Evolutionary conservation across 768 basidiomycete species (phyloP).

Genomic region (Trametes villosa): DNA sequence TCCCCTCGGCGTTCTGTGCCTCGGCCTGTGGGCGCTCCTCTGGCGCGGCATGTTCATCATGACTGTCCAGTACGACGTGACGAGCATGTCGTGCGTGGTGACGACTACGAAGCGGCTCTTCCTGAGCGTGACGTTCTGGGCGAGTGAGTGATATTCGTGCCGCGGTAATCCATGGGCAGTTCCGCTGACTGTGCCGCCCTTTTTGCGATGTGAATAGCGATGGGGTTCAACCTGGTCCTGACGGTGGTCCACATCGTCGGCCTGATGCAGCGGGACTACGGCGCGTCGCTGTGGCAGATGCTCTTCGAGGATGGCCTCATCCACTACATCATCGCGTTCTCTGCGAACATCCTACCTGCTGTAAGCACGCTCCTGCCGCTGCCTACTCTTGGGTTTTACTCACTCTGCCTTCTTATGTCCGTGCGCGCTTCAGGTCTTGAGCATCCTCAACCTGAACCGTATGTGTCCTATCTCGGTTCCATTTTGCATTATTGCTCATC

Average conservation of each 20-base stretch:
- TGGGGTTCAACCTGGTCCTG: slow-evolving; percentile 70
- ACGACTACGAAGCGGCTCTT: slow-evolving; percentile 55
- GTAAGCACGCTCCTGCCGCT: slow-evolving; percentile 40
- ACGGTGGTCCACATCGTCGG: slow-evolving; percentile 58
- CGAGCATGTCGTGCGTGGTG: slow-evolving; percentile 51
- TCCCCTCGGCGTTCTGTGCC: slow-evolving; percentile 55
- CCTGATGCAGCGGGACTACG: slow-evolving; percentile 48
- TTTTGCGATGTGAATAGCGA: slow-evolving; percentile 47
- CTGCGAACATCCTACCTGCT: slow-evolving; percentile 69
- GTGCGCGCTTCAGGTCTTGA: slow-evolving; percentile 56
- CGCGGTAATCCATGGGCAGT: neutral
- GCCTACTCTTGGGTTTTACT: neutral
- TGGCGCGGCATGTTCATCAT: slow-evolving; percentile 76
- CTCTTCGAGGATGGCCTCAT: slow-evolving; percentile 77
- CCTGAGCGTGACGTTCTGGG: slow-evolving; percentile 70
- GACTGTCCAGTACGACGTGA: slow-evolving; percentile 53
- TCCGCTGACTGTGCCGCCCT: neutral
- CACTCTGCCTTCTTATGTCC: neutral
- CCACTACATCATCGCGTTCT: slow-evolving; percentile 68
- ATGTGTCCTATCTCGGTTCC: slow-evolving; percentile 29
- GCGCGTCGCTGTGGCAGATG: slow-evolving; percentile 67
- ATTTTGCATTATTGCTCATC: slow-evolving; percentile 1
- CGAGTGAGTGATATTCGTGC: slow-evolving; percentile 51
- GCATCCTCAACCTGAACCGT: slow-evolving; percentile 64
- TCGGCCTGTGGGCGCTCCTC: slow-evolving; percentile 68